Base-by-base conservation (phyloP, 305 asterid genomes). In the Petunia hybrid region DNA sequence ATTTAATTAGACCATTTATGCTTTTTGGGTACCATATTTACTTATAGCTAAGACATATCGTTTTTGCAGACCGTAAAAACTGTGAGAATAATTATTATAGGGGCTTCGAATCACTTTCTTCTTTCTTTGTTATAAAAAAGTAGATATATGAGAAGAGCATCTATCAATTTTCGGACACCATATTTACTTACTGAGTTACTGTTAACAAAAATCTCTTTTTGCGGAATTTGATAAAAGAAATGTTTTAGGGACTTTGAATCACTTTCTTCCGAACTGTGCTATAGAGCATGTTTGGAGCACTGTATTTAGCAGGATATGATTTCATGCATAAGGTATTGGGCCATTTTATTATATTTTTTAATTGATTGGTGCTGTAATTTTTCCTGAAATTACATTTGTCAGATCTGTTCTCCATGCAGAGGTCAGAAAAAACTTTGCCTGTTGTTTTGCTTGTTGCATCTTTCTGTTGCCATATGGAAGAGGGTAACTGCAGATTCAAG, bases 361-460 rank as follows among this genome's bases (percentile, higher is more conserved):
- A 57, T 57, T 57, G 63, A n/a, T n/a, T 57, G 9, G 14, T 57
- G 63, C 63, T 57, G n/a, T 57, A 57, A 57, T 31, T 57, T 57
- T 3, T n/a, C 35, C 14, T n/a, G 63, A 8, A 57, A n/a, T n/a
- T 57, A 57, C 3, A 57, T 57, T 57, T 57, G n/a, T 0, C 63
- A 57, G 35, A 57, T 57, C 63, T 14, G 31, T 22, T 22, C 6
- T 35, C 61, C 8, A 16, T 76, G 90, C 94, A 95, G 97, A 10
- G 98, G 95, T 71, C 92, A 91, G 74, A 95, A 86, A 89, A 93
- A 88, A 81, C 46, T 89, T 57, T 91, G 94, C 86, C 80, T 91
- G 84, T 85, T 89, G 64, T 95, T 91, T 89, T 91, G 80, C 86
- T 68, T 78, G 83, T 85, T 93, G 85, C 98, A 95, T 81, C 87